Evolutionary conservation across 2,329 filamentous ascomycete genomes (phyloP), one percentile per base, ranked within the genome.

Genomic region (Aspergillus quadrilineatus): DNA sequence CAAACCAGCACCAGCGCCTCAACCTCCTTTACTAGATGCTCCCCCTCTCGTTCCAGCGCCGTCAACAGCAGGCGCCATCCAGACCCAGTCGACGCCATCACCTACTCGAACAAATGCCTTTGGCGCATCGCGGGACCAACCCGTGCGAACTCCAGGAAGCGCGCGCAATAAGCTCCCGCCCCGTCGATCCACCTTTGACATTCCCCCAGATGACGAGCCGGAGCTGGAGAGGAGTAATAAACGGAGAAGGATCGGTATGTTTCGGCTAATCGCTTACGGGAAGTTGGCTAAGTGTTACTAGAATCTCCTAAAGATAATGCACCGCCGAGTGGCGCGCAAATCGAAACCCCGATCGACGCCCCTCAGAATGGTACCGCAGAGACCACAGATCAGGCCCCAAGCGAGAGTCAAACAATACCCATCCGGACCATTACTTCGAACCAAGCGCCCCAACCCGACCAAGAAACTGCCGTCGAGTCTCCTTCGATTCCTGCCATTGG

Each of bases 151-250:
- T n/a, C 68, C 70, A 9, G 64, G 66, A 49, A 71, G 67, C 47
- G 67, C 70, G 61, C 69, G 69, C 50, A 72, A 70, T 59, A 46
- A 56, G n/a, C 61, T 65, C 8, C 66, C 70, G 14, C 61, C 61
- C 26, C 66, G 71, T 36, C 68, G 67, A 14, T 73, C 73, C 14
- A 64, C 69, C 34, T 75, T 73, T 51, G 73, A 75, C 49, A 67
- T 74, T 53, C 70, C 71, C 1, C 61, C 62, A 4, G 71, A 76
- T 22, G 68, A 70, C 30, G 58, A 61, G 22, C 52, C 62, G 12
- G 64, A 68, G 28, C 61, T 64, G 36, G 60, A 55, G 9, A 67
- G 65, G 41, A 70, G 66, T 55, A 67, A 59, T 29, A 74, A 74
- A 59, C 61, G 70, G 50, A 67, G 71, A 60, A 72, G 63, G 57